Evolutionary conservation across 768 basidiomycete genomes (phyloP), one percentile per base, ranked within the genome.

Genomic region (Trametes gibbosa): DNA sequence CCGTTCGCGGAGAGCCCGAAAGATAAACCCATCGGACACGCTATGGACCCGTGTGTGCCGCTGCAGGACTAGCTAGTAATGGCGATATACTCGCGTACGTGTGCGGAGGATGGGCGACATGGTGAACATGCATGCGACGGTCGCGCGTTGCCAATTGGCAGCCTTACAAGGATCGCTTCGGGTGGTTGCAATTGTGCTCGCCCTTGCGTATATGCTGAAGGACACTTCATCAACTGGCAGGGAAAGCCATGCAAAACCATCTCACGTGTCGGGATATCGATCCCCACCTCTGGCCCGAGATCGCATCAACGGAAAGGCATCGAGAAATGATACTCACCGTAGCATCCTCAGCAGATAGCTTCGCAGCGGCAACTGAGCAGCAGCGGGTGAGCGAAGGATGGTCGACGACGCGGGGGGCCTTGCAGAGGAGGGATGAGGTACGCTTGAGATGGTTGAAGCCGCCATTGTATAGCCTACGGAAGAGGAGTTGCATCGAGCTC

Each of bases 401-500:
- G 56, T 49, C 58, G 61, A 65, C 57, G 51, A 51, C 50, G 58
- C 60, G 58, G 13, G 66, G 66, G 0, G 65, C 63, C 52, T 67
- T 64, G 50, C 66, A 57, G 42, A 69, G 56, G 59, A 69, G 66
- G 2, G 62, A 66, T 23, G 61, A 61, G 17, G 69, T 65, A 32
- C 69, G 58, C 51, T 66, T 68, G 66, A 69, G 69, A 45, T 69
- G 69, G 65, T 69, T 68, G 65, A 69, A 69, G 47, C 69, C 69
- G 61, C 69, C 69, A 60, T 69, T 69, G 62, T 69, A 69, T 41
- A 69, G 64, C 45, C 69, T 62, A 53, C 69, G 69, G 27, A 63
- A 45, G 54, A 68, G 65, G 53, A 68, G 52, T 56, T 66, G 64
- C 69, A 69, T 69, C 42, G 59, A 61, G 40, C 25, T 14, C 25